Base-by-base conservation (phyloP, 768 basidiomycete species). In the Boletus sp. region DNA sequence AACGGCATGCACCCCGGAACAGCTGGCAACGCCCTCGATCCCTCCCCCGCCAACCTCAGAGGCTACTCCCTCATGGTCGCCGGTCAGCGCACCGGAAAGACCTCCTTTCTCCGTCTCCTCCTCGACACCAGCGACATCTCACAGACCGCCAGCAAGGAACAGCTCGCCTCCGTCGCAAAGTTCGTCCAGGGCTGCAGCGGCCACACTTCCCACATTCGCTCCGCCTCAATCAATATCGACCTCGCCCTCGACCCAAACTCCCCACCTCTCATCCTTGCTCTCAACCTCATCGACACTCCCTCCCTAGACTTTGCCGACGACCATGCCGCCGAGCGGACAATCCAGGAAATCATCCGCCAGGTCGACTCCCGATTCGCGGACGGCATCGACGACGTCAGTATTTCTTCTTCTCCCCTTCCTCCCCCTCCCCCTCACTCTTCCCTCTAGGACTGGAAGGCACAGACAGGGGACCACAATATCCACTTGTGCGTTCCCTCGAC, bases 31-130 rank as follows among this genome's bases (percentile, higher is more conserved):
- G 47, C 58, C 64, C 56, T 64, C 65, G 67, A 65, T 66, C 52
- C 59, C 61, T 60, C 58, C 56, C 55, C 56, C 64, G 57, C 53
- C 67, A 59, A 58, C 55, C 61, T 66, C 68, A 69, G 64, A 66
- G 75, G 76, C 37, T 82, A 82, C 77, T 86, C 86, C 64, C 76
- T 92, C 72, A 87, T 92, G 77, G 89, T 90, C 67, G 90, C 90
- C 56, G 90, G 90, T 50, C 85, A 83, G 69, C 79, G 86, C 75
- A 86, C 87, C 75, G 89, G 89, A 75, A 94, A 94, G 81, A 91
- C 90, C 24, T 87, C 89, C 58, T 89, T 94, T 68, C 86, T 92
- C 68, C 84, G 90, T 55, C 87, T 92, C 66, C 80, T 94, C 62
- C 83, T 92, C 72, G 90, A 92, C 78, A 90, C 92, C 61, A 82